A percentile compares a stretch with the other conserved stretches of the same genome.
Evolutionary conservation across 768 basidiomycete genomes (phyloP).

Genomic region (Tulasnella sp.): DNA sequence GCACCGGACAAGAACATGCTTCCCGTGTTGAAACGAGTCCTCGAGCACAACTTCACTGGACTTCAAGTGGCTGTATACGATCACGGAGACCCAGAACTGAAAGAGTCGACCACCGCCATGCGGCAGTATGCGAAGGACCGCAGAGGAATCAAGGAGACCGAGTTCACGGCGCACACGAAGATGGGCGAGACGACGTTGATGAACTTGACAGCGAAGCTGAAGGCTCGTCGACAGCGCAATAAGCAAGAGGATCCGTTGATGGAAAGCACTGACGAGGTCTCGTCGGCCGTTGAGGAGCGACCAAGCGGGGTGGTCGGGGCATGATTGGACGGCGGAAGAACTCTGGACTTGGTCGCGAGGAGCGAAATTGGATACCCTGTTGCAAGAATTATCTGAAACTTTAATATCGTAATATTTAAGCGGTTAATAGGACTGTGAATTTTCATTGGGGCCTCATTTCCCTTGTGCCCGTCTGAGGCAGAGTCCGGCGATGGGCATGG

Average conservation of each 20-base stretch:
- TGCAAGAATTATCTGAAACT: slow-evolving; percentile 5
- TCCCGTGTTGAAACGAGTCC: slow-evolving; percentile 54
- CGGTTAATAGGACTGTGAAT: not conserved
- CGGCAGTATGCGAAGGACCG: slow-evolving; percentile 15
- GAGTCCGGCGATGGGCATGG: not conserved
- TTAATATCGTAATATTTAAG: not conserved
- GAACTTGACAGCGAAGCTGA: slow-evolving; percentile 12
- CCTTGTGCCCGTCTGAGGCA: not conserved
- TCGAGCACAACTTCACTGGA: slow-evolving; percentile 73
- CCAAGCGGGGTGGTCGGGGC: not conserved
- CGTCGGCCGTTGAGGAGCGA: not conserved
- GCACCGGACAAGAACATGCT: slow-evolving; percentile 64
- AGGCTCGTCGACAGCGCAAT: not conserved
- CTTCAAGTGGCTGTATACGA: slow-evolving; percentile 55
- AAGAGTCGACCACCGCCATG: slow-evolving; percentile 12
- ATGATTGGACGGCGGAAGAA: not conserved
- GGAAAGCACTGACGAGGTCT: not conserved
- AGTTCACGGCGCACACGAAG: slow-evolving; percentile 10
- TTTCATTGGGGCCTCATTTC: not conserved
- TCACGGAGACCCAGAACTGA: slow-evolving; percentile 44
- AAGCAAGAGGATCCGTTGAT: not conserved
- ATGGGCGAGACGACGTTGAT: not conserved
- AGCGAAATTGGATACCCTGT: slow-evolving; percentile 12
- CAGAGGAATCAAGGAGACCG: slow-evolving; percentile 16
- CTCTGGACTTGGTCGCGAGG: slow-evolving; percentile 4